Evolutionary conservation across 169 alveolate species (phyloP).

Genomic region (Babesia bigemina): DNA sequence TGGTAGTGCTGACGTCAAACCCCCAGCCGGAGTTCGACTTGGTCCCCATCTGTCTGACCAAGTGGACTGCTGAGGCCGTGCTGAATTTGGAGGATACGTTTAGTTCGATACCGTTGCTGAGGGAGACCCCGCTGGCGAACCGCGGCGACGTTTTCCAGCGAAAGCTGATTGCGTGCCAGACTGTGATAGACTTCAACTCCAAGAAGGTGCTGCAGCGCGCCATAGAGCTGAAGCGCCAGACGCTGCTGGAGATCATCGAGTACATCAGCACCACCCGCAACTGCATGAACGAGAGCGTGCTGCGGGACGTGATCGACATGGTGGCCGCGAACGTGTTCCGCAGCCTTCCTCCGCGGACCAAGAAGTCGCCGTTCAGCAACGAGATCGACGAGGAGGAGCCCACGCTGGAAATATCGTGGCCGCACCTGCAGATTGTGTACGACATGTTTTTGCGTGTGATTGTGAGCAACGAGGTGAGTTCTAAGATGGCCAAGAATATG

Average conservation of each 20-base stretch:
- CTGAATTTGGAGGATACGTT: slow-evolving; percentile 67
- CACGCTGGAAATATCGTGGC: slow-evolving; percentile 81
- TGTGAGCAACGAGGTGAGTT: slow-evolving; percentile 84
- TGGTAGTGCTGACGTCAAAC: slow-evolving; percentile 14
- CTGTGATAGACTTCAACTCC: slow-evolving; percentile 75
- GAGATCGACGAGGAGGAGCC: slow-evolving; percentile 89
- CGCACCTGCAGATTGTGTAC: slow-evolving; percentile 83
- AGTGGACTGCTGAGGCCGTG: slow-evolving; percentile 28
- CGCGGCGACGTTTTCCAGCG: slow-evolving; percentile 79
- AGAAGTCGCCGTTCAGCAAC: slow-evolving; percentile 16
- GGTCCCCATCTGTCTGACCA: neutral
- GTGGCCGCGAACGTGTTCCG: slow-evolving; percentile 79
- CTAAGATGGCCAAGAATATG: slow-evolving; percentile 84
- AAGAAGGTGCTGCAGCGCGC: slow-evolving; percentile 63
- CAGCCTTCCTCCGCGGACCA: slow-evolving; percentile 55
- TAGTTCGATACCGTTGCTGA: slow-evolving; percentile 71
- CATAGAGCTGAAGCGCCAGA: slow-evolving; percentile 84
- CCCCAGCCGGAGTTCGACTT: neutral
- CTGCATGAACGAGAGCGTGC: slow-evolving; percentile 75
- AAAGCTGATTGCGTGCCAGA: slow-evolving; percentile 83
- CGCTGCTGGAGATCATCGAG: slow-evolving; percentile 86
- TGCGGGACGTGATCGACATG: slow-evolving; percentile 84
- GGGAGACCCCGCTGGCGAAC: slow-evolving; percentile 73
- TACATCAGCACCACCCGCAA: slow-evolving; percentile 76
- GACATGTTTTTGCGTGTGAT: slow-evolving; percentile 87